Percentiles rank a stretch among this genome's conserved stretches.
Evolutionary conservation across 2,329 filamentous ascomycete genomes (phyloP).

Genomic region (Coniosporium tulheliwenetii): DNA sequence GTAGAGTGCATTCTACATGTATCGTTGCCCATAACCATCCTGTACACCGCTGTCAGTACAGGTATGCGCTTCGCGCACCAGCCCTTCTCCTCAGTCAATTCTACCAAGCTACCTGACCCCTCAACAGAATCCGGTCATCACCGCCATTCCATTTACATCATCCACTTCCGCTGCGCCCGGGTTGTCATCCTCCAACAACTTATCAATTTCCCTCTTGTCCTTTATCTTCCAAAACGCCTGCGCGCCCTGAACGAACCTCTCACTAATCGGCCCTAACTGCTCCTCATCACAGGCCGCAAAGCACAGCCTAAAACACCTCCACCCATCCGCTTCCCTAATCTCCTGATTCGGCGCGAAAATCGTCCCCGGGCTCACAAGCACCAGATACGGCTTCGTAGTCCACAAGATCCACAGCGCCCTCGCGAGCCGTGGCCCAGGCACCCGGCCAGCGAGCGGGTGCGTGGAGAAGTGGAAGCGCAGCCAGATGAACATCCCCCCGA

Average conservation of each 20-base stretch:
- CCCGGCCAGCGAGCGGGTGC: conserved; percentile 50
- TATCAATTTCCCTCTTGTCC: conserved; percentile 48
- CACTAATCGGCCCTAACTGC: conserved; percentile 45
- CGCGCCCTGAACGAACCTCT: conserved; percentile 52
- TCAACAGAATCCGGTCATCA: too few relatives aligned
- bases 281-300: conserved; percentile 73
- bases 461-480: conserved; percentile 52
- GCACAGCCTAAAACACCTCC: conserved; percentile 62
- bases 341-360: conserved; percentile 57
- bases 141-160: too few relatives aligned
- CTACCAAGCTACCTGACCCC: too few relatives aligned
- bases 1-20: too few relatives aligned
- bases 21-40: too few relatives aligned
- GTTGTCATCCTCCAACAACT: conserved; percentile 33
- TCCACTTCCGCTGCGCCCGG: background rate
- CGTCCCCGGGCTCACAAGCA: conserved; percentile 53
- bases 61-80: too few relatives aligned
- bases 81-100: too few relatives aligned
- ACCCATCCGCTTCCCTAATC: conserved; percentile 43
- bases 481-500: conserved; percentile 91
- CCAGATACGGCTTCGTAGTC: conserved; percentile 51
- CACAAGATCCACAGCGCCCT: conserved; percentile 56
- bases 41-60: too few relatives aligned
- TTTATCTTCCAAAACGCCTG: conserved; percentile 66
- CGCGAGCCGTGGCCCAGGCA: conserved; percentile 40